Evolutionary conservation across 306 rosid species (phyloP).

Genomic region (Trifolium pratense): DNA sequence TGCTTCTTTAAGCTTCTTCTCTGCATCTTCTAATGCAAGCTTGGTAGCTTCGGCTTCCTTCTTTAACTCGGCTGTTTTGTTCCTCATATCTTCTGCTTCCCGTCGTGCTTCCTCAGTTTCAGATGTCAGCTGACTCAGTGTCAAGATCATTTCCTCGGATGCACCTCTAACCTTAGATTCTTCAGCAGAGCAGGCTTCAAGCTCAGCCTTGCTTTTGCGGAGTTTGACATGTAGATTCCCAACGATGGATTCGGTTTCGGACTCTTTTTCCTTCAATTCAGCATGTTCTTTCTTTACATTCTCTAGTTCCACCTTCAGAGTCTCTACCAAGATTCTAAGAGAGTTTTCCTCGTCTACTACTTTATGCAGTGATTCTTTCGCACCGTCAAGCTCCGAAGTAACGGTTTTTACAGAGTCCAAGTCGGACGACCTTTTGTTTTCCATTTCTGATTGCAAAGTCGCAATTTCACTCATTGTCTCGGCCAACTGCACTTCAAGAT

Average conservation of each 20-base stretch:
- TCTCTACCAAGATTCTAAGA: constrained; percentile 70
- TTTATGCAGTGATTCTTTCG: constrained; percentile 83
- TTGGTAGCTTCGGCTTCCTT: constrained; percentile 74
- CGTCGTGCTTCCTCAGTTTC: constrained; percentile 71
- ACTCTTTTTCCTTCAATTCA: constrained; percentile 83
- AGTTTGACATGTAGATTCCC: constrained; percentile 84
- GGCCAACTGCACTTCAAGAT: constrained; percentile 69
- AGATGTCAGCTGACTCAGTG: constrained; percentile 70
- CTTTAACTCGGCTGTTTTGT: constrained; percentile 69
- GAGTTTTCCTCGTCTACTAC: constrained; percentile 90
- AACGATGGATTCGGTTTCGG: constrained; percentile 83
- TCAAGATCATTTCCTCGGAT: constrained; percentile 76
- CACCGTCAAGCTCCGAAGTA: constrained; percentile 82
- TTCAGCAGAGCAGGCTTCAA: constrained; percentile 71
- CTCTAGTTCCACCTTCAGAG: constrained; percentile 86
- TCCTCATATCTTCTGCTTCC: constrained; percentile 83
- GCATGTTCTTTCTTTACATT: constrained; percentile 83
- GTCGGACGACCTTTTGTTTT: constrained; percentile 69
- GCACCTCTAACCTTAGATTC: constrained; percentile 81
- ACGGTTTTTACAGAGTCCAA: constrained; percentile 74
- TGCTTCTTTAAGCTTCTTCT: constrained; percentile 68
- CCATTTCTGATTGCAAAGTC: constrained; percentile 75
- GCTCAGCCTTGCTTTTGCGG: constrained; percentile 75
- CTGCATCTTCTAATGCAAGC: constrained; percentile 71
- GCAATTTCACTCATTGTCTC: constrained; percentile 68